Conservation (phyloP, 2,329 filamentous ascomycete genomes). For the Trichophyton verrucosum region DNA sequence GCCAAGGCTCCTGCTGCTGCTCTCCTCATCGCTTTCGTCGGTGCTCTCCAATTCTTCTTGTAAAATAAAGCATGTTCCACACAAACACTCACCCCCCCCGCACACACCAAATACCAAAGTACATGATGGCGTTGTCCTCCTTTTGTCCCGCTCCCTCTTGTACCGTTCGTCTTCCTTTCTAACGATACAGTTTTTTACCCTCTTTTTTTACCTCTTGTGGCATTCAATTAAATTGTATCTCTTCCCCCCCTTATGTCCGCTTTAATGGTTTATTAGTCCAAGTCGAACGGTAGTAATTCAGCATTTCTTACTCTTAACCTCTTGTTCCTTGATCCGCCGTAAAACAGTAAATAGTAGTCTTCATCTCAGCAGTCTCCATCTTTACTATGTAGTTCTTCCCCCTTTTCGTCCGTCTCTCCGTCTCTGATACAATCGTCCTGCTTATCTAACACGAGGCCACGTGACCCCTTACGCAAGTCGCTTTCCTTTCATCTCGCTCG, state of each 20-base stretch:
- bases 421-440: neutral
- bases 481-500: neutral
- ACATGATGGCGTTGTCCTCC: neutral
- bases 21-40: neutral
- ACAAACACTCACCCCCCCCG: no score
- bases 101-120: neutral
- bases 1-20: constrained; percentile 2
- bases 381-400: neutral
- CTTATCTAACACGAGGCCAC: neutral
- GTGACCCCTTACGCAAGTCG: neutral
- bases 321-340: no score
- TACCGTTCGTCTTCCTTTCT: neutral
- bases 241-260: neutral
- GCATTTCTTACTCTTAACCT: neutral
- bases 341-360: no score
- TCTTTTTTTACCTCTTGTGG: neutral
- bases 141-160: no score
- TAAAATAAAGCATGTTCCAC: neutral
- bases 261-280: constrained; percentile 1
- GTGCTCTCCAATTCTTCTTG: constrained; percentile 3
- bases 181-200: neutral
- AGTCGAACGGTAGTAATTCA: constrained; percentile 2
- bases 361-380: neutral
- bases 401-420: neutral
- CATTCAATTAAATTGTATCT: constrained; percentile 3